These are phyloP conservation scores for Fraxinus velutina DNA, from an alignment of 305 asterid species.

Conservation along the genomic window DNA sequence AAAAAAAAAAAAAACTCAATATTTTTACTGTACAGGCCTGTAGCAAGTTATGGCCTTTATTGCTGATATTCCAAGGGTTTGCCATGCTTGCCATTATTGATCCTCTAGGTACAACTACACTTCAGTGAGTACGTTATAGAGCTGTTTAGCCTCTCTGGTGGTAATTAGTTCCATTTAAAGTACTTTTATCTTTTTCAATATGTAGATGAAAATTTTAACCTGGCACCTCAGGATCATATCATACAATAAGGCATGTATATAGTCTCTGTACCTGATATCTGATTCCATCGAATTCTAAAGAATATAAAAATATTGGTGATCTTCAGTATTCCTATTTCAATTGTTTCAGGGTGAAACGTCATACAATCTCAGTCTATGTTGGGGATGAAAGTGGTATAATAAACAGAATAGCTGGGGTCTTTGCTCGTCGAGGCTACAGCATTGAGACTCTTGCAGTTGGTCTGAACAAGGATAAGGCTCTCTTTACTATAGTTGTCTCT, in stretches of 20 bases:
- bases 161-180: neutral
- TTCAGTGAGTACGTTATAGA: neutral
- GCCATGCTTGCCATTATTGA: neutral
- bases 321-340: constrained; percentile 19
- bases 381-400: constrained; percentile 95
- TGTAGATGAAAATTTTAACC: neutral
- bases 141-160: neutral
- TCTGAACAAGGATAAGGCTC: constrained; percentile 77
- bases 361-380: constrained; percentile 82
- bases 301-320: neutral
- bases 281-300: neutral
- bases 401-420: constrained; percentile 86
- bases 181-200: neutral
- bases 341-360: constrained; percentile 55
- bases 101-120: neutral
- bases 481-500: constrained; percentile 80
- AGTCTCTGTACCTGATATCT: neutral
- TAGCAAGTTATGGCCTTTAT: neutral
- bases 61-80: neutral
- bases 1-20: neutral
- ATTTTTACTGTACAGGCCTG: neutral
- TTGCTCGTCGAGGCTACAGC: constrained; percentile 88
- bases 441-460: constrained; percentile 94
- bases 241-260: neutral
- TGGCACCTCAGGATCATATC: neutral